Percentiles rank a stretch among this genome's conserved stretches.
phyloP scores from a whole-genome alignment of 805 yeast genomes.

The Middelhovenomyces tepae region DNA sequence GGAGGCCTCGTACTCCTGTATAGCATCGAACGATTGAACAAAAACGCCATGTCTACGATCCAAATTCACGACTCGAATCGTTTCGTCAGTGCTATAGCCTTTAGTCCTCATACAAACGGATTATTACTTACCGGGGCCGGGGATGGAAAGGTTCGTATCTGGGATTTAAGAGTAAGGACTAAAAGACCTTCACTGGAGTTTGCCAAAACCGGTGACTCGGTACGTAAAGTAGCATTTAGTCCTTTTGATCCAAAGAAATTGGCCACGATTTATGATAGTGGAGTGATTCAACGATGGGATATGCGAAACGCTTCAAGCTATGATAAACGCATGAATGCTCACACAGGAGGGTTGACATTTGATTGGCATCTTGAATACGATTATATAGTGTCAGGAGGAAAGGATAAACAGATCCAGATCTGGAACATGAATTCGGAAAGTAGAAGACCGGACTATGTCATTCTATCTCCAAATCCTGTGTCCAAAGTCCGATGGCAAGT shows the following conservation, averaged over 20 bases:
- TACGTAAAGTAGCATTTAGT: slow-evolving; percentile 47
- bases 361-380: slow-evolving; percentile 85
- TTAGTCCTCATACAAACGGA: slow-evolving; percentile 56
- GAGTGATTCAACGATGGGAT: slow-evolving; percentile 82
- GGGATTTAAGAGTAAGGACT: slow-evolving; percentile 68
- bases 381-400: slow-evolving; percentile 82
- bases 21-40: slow-evolving; percentile 15
- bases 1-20: slow-evolving; percentile 28
- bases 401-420: slow-evolving; percentile 74
- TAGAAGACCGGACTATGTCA: slow-evolving; percentile 56
- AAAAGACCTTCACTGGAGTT: slow-evolving; percentile 42
- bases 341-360: slow-evolving; percentile 77
- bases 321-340: slow-evolving; percentile 77
- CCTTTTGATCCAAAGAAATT: slow-evolving; percentile 48
- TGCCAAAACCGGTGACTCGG: slow-evolving; percentile 62
- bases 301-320: slow-evolving; percentile 52
- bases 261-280: slow-evolving; percentile 81
- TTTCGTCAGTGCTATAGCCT: slow-evolving; percentile 47
- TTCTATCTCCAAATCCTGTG: slow-evolving; percentile 71
- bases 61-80: slow-evolving; percentile 33
- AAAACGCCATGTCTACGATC: slow-evolving; percentile 5
- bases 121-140: slow-evolving; percentile 64
- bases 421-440: slow-evolving; percentile 50
- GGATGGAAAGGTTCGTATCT: slow-evolving; percentile 66
- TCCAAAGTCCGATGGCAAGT: slow-evolving; percentile 64